Evolutionary conservation across 2,329 filamentous ascomycete species (phyloP).

Genomic region (Aspergillus floridensis): DNA sequence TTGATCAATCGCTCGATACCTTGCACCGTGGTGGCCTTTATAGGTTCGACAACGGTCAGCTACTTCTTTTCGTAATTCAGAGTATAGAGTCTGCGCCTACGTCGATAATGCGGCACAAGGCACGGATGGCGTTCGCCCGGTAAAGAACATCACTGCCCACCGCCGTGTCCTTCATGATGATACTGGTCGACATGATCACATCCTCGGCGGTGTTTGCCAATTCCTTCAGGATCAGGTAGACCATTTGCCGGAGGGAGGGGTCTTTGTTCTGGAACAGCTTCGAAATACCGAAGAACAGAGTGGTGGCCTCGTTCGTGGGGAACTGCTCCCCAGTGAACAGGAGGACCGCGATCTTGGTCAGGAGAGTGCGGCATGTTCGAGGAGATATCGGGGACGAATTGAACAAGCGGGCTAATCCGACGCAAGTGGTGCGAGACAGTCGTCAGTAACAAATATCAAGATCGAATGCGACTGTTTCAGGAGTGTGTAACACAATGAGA

Average conservation of each 20-base stretch:
- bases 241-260: constrained; percentile 96
- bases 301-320: constrained; percentile 94
- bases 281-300: constrained; percentile 97
- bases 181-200: constrained; percentile 99
- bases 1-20: constrained; percentile 98
- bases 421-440: constrained; percentile 6
- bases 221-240: constrained; percentile 97
- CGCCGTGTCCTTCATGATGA: constrained; percentile 99
- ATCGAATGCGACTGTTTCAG: constrained; percentile 18
- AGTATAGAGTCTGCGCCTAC: constrained; percentile 50
- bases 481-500: constrained; percentile 20
- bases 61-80: background rate
- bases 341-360: constrained; percentile 95
- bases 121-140: constrained; percentile 92
- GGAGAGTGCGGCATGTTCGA: constrained; percentile 91
- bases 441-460: constrained; percentile 21
- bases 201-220: constrained; percentile 92
- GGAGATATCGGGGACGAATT: constrained; percentile 96
- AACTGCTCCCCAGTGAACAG: constrained; percentile 97
- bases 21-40: constrained; percentile 85
- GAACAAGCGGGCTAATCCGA: constrained; percentile 77
- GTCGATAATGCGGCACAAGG: constrained; percentile 94
- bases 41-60: constrained; percentile 14
- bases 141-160: constrained; percentile 92
- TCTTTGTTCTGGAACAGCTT: constrained; percentile 99